Evolutionary conservation across 2,329 filamentous ascomycete genomes (phyloP), one percentile per base, ranked within the genome.

Genomic region (Tolypocladium album): DNA sequence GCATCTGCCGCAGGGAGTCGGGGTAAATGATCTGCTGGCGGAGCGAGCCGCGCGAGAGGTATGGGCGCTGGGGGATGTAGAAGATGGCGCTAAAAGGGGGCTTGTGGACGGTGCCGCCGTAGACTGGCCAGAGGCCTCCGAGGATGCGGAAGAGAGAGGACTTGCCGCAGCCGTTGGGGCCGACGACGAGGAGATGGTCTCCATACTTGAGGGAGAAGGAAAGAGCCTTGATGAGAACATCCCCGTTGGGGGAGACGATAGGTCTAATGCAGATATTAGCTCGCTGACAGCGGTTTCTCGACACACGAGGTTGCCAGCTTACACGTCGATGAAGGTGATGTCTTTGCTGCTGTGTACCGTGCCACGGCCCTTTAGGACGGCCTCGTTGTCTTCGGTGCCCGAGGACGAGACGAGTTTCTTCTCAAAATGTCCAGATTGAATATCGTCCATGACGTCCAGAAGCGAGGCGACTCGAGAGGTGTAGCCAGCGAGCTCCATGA

Each of bases 11-110:
- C 22, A 96, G 75, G 11, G 86, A 88, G 73, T 99, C 94, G 0
- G 94, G 94, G 74, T 99, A 99, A 61, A 94, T 96, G 67, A 99
- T 92, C 70, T 99, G 94, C 72, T 97, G 92, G 45, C 94, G 87
- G n/a, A 99, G 83, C 1, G 89, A 92, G 27, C 94, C 94, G 58
- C 91, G 86, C 17, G 90, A 94, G 1, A 99, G 82, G 70, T 99
- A 99, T 0, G 94, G 94, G 1, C 94, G 86, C 70, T 99, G 94
- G 0, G 94, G 94, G 64, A 99, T 95, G 76, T 99, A 99, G 76
- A 97, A 99, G 70, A 99, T 97, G 71, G 94, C 89, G 65, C 90
- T 86, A 68, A 93, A 94, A 1, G 89, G 87, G 1, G 94, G 94
- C 73, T 97, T 97, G 68, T 90, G 83, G 24, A 99, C 94, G 1